Conservation (phyloP, 305 asterid species). For the Fraxinus xanthoxyloides region DNA sequence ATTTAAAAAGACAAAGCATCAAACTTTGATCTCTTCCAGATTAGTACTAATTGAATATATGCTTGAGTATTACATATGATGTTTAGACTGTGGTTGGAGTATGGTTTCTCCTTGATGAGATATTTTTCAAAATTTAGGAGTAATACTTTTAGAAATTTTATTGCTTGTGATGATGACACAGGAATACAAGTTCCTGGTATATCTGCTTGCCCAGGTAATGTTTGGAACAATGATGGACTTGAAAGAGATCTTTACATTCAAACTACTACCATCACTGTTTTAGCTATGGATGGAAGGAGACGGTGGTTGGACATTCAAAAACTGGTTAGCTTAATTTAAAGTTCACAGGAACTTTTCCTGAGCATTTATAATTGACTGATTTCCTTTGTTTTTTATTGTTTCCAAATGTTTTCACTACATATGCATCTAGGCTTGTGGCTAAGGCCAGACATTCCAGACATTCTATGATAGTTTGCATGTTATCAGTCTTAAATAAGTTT, state of each 20-base stretch:
- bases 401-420: background rate
- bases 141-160: slow-evolving; percentile 10
- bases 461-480: background rate
- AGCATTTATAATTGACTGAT: slow-evolving; percentile 14
- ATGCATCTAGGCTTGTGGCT: background rate
- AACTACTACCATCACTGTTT: slow-evolving; percentile 69
- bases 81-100: slow-evolving; percentile 14
- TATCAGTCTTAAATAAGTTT: slow-evolving; percentile 1
- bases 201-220: slow-evolving; percentile 64
- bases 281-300: slow-evolving; percentile 98
- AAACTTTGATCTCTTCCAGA: slow-evolving; percentile 3
- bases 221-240: slow-evolving; percentile 84
- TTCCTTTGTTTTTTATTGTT: slow-evolving; percentile 12
- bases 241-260: slow-evolving; percentile 85
- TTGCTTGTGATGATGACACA: slow-evolving; percentile 34
- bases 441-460: background rate
- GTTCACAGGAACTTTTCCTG: slow-evolving; percentile 20
- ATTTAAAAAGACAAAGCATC: background rate
- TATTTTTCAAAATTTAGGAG: slow-evolving; percentile 21
- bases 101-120: slow-evolving; percentile 12
- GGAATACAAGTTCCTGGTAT: slow-evolving; percentile 39
- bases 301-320: slow-evolving; percentile 96
- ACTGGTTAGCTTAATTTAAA: slow-evolving; percentile 61
- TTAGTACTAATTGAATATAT: slow-evolving; percentile 4
- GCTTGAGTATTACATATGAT: slow-evolving; percentile 16